Evolutionary conservation across 495 filamentous ascomycete genomes (phyloP), one percentile per base, ranked within the genome.

Genomic region (Hyphodiscus hymeniophilus): DNA sequence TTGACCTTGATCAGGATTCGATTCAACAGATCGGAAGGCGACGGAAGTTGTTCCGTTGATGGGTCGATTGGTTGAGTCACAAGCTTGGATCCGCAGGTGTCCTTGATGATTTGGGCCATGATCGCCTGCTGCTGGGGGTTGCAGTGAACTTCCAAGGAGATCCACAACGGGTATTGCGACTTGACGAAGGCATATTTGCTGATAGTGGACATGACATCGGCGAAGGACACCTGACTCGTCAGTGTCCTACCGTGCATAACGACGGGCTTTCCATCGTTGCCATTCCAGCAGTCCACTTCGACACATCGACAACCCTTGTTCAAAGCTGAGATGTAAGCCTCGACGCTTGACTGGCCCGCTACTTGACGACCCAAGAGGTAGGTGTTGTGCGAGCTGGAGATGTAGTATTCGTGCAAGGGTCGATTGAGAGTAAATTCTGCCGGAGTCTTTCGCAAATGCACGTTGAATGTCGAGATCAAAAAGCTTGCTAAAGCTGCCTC

Each of bases 271-370:
- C 84, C 87, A 57, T 94, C 84, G 22, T 75, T 70, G 12, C 92
- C 92, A 67, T 98, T 87, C 92, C 92, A 97, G 63, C 91, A 96
- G 67, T 98, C 92, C 36, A 98, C 86, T 66, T 98, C 92, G 40
- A 98, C 79, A 63, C 92, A 96, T 45, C 92, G 84, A 61, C 92
- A 98, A 33, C 89, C 90, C 39, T 82, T 77, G 54, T 87, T 79
- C 20, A 98, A 70, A n/a, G 89, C 88, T 43, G 76, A 79, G 58
- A 97, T 91, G 65, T 98, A 98, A 21, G 86, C 87, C 62, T 98
- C 92, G 10, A 89, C 82, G 54, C 89, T 96, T 16, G 92, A 95
- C 31, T 84, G 77, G 20, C 89, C 89, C 23, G 79, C 82, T 8
- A 97, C 82, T 63, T 98, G 92, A 18, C 89, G 81, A 15, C 92